phyloP scores from a whole-genome alignment of 192 early-diverging fungal species.

The Podochytrium sp. region DNA sequence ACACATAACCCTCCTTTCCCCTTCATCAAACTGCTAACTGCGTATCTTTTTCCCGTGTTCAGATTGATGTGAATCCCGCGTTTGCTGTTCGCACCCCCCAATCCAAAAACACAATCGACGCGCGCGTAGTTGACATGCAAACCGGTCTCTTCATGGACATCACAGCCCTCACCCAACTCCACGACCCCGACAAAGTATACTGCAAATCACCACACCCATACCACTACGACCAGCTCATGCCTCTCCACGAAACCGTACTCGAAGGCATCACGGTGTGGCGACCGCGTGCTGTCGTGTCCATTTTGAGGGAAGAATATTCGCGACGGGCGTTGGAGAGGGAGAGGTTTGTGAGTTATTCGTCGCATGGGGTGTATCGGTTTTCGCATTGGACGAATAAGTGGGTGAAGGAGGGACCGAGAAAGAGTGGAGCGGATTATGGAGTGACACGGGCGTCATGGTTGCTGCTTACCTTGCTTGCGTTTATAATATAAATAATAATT shows the following conservation, averaged over 20 bases:
- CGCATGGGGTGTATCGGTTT: too few relatives aligned
- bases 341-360: too few relatives aligned
- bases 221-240: constrained; percentile 8
- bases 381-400: too few relatives aligned
- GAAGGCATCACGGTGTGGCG: constrained; percentile 41
- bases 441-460: too few relatives aligned
- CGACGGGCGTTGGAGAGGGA: not conserved
- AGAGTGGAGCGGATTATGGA: too few relatives aligned
- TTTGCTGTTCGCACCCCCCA: constrained; percentile 13
- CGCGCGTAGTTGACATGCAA: constrained; percentile 41
- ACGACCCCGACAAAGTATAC: not conserved
- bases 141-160: constrained; percentile 43
- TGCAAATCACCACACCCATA: constrained; percentile 40
- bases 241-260: constrained; percentile 23
- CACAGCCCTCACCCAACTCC: constrained; percentile 30
- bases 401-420: too few relatives aligned
- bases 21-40: too few relatives aligned
- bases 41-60: too few relatives aligned
- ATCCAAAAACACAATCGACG: constrained; percentile 41
- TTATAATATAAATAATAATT: too few relatives aligned
- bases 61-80: constrained; percentile 43
- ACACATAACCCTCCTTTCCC: too few relatives aligned
- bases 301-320: constrained; percentile 10
- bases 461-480: too few relatives aligned
- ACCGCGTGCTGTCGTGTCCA: constrained; percentile 23